Evolutionary conservation across 805 yeast species (phyloP), one percentile per base, ranked within the genome.

Genomic region (Starmerella bombi): DNA sequence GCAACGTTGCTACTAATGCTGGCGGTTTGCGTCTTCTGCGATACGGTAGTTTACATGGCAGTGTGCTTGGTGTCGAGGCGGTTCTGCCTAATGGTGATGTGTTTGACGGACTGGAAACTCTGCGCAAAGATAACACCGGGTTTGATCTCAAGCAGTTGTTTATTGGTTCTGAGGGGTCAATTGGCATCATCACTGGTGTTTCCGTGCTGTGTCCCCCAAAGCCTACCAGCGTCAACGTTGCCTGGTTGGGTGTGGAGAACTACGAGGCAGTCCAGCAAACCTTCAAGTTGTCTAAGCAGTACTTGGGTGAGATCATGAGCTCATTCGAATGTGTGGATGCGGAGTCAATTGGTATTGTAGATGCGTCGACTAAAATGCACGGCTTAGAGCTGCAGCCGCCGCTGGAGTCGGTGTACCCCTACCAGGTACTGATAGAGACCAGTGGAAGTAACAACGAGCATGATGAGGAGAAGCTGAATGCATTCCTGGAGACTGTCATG

Each of bases 391-490:
- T 63, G 18, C 65, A 69, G 10, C 85, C 81, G 55, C 98, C 98
- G 5, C 72, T 91, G 39, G 91, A 80, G 50, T 74, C 72, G 19
- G 75, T 77, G 44, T 78, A 81, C 61, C 94, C 94, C 39, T 91
- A 85, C 59, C 88, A 84, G 58, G 77, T 91, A 2, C 68, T 91
- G 46, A 84, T 91, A 52, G 98, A 91, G 66, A 88, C 95, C 10
- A 76, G 91, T n/a, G 98, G 98, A 7, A 84, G 96, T 4, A 81
- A 80, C 58, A 78, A 80, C 51, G 93, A 80, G 32, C 98, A 91
- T 55, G 97, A 91, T 58, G 88, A 81, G 60, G 86, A 75, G 49
- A 91, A 91, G 61, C 69, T 91, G 42, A 94, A 84, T 58, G 58
- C 71, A 0, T 91, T 91, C 60, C 67, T 91, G 56, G 97, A 85